A percentile compares a stretch with the other conserved stretches of the same genome.
These are phyloP conservation scores for Candida ascalaphidarum DNA, from an alignment of 805 yeast species.

Conservation along the genomic window DNA sequence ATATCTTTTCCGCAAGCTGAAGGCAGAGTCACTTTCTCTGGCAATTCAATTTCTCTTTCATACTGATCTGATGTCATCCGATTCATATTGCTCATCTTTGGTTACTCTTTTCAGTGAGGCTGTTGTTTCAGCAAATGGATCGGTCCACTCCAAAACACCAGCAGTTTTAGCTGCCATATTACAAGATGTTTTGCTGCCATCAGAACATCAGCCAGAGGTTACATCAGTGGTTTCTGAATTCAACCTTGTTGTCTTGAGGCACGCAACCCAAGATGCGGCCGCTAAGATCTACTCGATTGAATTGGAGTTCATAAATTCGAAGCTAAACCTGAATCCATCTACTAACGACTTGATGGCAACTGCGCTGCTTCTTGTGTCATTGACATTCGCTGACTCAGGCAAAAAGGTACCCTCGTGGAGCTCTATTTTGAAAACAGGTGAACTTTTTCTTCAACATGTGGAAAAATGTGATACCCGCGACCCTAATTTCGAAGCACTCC, in stretches of 20 bases:
- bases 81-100: conserved; percentile 49
- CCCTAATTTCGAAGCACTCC: not conserved
- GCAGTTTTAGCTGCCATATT: conserved; percentile 39
- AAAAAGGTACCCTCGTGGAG: conserved; percentile 51
- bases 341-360: conserved; percentile 8
- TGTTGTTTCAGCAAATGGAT: conserved; percentile 59
- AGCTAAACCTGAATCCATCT: conserved; percentile 10
- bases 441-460: conserved; percentile 12
- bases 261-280: conserved; percentile 44
- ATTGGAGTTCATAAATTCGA: conserved; percentile 9
- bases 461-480: conserved; percentile 1
- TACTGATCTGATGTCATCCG: conserved; percentile 28
- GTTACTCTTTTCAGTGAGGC: conserved; percentile 63
- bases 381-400: conserved; percentile 67
- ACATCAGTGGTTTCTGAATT: conserved; percentile 51
- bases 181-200: no score
- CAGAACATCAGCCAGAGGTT: conserved; percentile 15
- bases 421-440: conserved; percentile 11
- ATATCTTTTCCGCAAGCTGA: conserved; percentile 66
- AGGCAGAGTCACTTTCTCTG: conserved; percentile 32
- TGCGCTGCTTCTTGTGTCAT: conserved; percentile 34
- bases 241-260: conserved; percentile 42
- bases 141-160: conserved; percentile 66
- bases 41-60: conserved; percentile 39
- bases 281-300: conserved; percentile 32